Conservation (phyloP, 2,329 filamentous ascomycete genomes). For the Penicillium sp. region DNA sequence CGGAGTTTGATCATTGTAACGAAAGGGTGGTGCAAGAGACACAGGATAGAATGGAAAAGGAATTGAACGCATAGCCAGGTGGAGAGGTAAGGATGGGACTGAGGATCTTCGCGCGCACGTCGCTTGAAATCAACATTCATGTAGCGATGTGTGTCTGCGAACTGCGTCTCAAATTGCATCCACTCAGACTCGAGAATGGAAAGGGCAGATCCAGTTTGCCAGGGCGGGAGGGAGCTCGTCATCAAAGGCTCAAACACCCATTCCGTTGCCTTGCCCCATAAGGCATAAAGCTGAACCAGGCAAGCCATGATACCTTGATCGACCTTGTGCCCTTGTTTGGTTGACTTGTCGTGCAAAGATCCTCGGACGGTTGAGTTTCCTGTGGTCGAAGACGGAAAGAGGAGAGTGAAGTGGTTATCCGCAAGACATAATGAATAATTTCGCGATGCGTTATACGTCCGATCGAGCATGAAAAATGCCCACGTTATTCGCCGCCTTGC, state of each 20-base stretch:
- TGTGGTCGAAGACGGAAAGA: slow-evolving; percentile 13
- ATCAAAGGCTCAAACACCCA: slow-evolving; percentile 24
- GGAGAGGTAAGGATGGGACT: slow-evolving; percentile 21
- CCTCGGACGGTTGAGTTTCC: not conserved
- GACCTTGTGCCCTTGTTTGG: slow-evolving; percentile 17
- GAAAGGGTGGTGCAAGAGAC: slow-evolving; percentile 28
- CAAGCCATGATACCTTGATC: slow-evolving; percentile 24
- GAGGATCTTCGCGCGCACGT: slow-evolving; percentile 23
- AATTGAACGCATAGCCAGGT: slow-evolving; percentile 30
- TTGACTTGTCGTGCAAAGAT: slow-evolving; percentile 17
- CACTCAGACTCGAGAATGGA: slow-evolving; percentile 26
- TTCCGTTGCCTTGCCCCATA: slow-evolving; percentile 28
- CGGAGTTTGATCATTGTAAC: slow-evolving; percentile 29
- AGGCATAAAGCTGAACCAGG: slow-evolving; percentile 21
- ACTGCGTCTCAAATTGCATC: slow-evolving; percentile 28
- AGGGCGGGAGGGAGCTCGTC: slow-evolving; percentile 17
- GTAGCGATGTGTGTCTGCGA: slow-evolving; percentile 28
- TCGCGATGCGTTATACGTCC: slow-evolving; percentile 25
- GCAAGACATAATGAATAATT: slow-evolving; percentile 25
- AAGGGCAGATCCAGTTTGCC: slow-evolving; percentile 25
- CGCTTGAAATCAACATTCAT: slow-evolving; percentile 26
- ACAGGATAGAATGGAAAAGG: slow-evolving; percentile 26
- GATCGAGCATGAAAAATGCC: slow-evolving; percentile 29
- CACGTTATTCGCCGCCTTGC: slow-evolving; percentile 21
- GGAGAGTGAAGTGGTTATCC: slow-evolving; percentile 25